A percentile compares a stretch with the other conserved stretches of the same genome.
These are phyloP conservation scores for Fusarium circinatum DNA, from an alignment of 2,329 filamentous ascomycete species.

Conservation along the genomic window DNA sequence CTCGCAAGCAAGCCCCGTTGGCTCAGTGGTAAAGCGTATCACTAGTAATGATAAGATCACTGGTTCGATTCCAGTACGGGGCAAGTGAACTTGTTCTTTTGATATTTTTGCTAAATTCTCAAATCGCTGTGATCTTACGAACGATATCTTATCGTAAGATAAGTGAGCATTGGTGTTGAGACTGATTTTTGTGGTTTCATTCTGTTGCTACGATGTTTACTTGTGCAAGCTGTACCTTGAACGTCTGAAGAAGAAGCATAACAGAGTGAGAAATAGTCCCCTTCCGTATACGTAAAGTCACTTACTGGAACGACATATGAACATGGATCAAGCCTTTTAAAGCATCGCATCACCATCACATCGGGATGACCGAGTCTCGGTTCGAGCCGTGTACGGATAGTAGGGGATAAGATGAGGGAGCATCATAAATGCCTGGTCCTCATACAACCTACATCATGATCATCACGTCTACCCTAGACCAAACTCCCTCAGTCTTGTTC, in stretches of 20 bases:
- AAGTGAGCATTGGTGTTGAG: not conserved
- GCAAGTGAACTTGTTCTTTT: slow-evolving; percentile 14
- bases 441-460: too few species aligned
- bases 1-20: slow-evolving; percentile 31
- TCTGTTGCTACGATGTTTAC: not conserved
- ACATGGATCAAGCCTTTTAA: not conserved
- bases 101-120: not conserved
- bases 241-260: not conserved
- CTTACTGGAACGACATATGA: not conserved
- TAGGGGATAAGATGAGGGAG: not conserved
- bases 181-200: not conserved
- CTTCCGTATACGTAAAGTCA: not conserved
- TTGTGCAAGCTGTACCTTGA: too few species aligned
- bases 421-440: not conserved
- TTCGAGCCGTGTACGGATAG: not conserved
- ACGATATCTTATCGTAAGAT: not conserved
- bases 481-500: not conserved
- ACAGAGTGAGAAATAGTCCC: not conserved
- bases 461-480: not conserved
- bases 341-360: not conserved
- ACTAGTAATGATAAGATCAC: slow-evolving; percentile 39
- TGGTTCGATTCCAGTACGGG: slow-evolving; percentile 37
- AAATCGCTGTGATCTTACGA: not conserved
- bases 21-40: slow-evolving; percentile 39
- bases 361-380: not conserved